Base-by-base conservation (phyloP, 345 rosid species). In the Gossypium stocksii region DNA sequence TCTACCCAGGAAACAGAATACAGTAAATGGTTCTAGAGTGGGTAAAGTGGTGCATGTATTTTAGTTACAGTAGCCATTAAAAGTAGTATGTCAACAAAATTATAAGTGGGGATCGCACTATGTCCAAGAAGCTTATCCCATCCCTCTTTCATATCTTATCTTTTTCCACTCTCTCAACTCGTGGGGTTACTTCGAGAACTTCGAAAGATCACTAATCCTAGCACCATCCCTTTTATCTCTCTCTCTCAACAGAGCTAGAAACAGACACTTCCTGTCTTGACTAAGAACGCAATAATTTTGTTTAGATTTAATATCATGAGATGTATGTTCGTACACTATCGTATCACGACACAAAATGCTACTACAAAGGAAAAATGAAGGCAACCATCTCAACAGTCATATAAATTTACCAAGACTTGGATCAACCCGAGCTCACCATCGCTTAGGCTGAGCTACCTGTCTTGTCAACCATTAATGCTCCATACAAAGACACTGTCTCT, bases 111-210 rank as follows among this genome's bases (percentile, higher is more conserved):
- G 80, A 72, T 79, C 85, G 85, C 94, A 88, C 91, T 86, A 71
- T 76, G 84, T 82, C 89, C 91, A 79, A 83, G 85, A 84, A 80
- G 78, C 89, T 84, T 86, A 85, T 89, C 90, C 84, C 88, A 81
- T 86, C 85, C 82, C 79, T 71, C 60, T 71, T 80, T 63, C 71
- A 79, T 71, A 84, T 87, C 91, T 86, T 85, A 87, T 92, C 88
- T 87, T 82, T 74, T 34, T 80, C 41, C 41, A 25, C 70, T 16
- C 64, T 59, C 80, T 76, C 88, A 85, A 81, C 82, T 83, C 72
- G 93, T 88, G 88, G 97, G 93, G 86, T 80, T 91, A 76, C 79
- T 83, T 82, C 61, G 79, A 75, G 78, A 74, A 72, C 73, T 84
- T 77, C 77, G 65, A 81, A 82, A 84, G 78, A 80, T 79, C 83